phyloP scores from a whole-genome alignment of 2,329 filamentous ascomycete species.

The Pseudophaeomoniella oleicola region DNA sequence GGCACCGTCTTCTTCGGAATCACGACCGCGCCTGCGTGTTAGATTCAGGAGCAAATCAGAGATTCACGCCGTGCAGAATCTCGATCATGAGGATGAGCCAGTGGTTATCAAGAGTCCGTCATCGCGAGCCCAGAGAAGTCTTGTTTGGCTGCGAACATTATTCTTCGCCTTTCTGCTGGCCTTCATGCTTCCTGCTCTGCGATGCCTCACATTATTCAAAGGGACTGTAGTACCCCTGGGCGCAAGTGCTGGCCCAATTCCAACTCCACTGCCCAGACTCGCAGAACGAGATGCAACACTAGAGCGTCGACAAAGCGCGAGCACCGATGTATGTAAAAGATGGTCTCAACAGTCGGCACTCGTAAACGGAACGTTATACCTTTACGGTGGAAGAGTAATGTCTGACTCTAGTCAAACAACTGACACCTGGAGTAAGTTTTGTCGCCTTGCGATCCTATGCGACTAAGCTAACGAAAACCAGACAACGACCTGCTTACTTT shows the following conservation, averaged over 20 bases:
- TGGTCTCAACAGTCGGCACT: conserved; percentile 55
- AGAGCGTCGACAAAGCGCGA: conserved; percentile 21
- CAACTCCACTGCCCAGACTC: background rate
- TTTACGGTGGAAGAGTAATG: conserved; percentile 58
- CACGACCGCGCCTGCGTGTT: conserved; percentile 8
- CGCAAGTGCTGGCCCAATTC: conserved; percentile 2
- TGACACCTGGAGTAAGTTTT: conserved; percentile 53
- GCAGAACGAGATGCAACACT: conserved; percentile 1
- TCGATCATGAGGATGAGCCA: background rate
- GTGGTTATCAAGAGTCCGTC: background rate
- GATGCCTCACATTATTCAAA: conserved; percentile 6
- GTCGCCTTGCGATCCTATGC: conserved; percentile 2
- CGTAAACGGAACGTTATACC: conserved; percentile 61
- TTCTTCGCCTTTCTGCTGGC: conserved; percentile 9
- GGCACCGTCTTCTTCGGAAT: conserved; percentile 1
- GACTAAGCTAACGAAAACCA: conserved; percentile 14
- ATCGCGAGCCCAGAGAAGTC: background rate
- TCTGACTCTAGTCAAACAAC: conserved; percentile 40
- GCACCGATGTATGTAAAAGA: conserved; percentile 45
- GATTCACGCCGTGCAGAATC: background rate
- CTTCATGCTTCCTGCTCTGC: conserved; percentile 9
- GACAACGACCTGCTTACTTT: conserved; percentile 58
- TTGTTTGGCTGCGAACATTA: conserved; percentile 7
- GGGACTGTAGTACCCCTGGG: conserved; percentile 7
- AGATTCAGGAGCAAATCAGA: conserved; percentile 10